Conservation (phyloP, 352 stramenopile species). For the Peronospora destructor region DNA sequence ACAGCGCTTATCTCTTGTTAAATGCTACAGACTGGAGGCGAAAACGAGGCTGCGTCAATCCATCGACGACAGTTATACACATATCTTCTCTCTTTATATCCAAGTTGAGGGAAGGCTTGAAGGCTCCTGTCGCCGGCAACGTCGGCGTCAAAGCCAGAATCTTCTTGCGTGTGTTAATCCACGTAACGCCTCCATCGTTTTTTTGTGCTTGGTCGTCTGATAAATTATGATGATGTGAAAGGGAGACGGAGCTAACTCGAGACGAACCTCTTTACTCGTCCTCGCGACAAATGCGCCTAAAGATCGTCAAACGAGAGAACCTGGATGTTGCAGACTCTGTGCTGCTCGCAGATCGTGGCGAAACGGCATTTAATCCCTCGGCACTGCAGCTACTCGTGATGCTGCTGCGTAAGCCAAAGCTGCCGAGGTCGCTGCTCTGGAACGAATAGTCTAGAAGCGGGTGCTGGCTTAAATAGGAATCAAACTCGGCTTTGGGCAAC, state of each 20-base stretch:
- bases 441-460: constrained; percentile 45
- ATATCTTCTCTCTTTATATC: constrained; percentile 34
- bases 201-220: constrained; percentile 32
- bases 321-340: constrained; percentile 35
- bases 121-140: constrained; percentile 10
- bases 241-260: constrained; percentile 12
- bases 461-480: constrained; percentile 40
- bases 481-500: constrained; percentile 25
- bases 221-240: constrained; percentile 42
- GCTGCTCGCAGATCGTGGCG: constrained; percentile 29
- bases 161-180: constrained; percentile 19
- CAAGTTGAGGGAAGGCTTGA: constrained; percentile 13
- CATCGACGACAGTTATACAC: constrained; percentile 38
- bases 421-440: constrained; percentile 29
- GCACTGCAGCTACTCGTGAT: constrained; percentile 27
- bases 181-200: constrained; percentile 23
- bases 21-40: constrained; percentile 34
- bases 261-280: constrained; percentile 33
- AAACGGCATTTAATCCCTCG: constrained; percentile 32
- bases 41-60: constrained; percentile 28
- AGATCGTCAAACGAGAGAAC: constrained; percentile 73
- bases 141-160: constrained; percentile 7
- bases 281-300: constrained; percentile 78
- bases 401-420: constrained; percentile 21
- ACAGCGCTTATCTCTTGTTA: constrained; percentile 24